Base-by-base conservation (phyloP, 768 basidiomycete genomes). In the Galerina sulciceps region DNA sequence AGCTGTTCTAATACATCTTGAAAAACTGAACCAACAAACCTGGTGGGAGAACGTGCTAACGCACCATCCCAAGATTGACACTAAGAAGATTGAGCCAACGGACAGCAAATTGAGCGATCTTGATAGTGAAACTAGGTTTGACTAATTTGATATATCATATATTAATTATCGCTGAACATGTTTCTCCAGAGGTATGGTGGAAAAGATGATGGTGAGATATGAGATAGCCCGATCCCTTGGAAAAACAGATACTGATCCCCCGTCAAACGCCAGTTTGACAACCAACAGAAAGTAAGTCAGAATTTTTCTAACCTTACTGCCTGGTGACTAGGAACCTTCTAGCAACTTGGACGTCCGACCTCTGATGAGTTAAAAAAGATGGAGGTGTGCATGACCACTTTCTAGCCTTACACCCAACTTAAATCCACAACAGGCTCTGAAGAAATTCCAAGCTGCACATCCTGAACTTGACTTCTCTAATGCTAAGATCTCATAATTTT, bases 11-110 rank as follows among this genome's bases (percentile, higher is more conserved):
- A 79, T 96, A 49, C 91, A 94, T 67, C 82, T 96, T 42, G 93
- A 95, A 74, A 96, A 96, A 73, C 65, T 92, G 52, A 93, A 95
- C 73, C 78, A 91, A 61, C 85, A 91, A 72, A 85, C 91, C 58
- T 99, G 97, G 97, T 99, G 97, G 97, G 92, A 94, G 72, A 95
- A 98, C 71, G 90, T 99, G 62, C 78, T 99, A 50, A 90, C 90
- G 1, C 93, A 96, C 67, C 94, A 97, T 69, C 94, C 97, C 13
- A 98, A 95, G 80, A 89, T 99, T 80, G 92, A 99, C 69, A 97
- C 95, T 10, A 90, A 82, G 54, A 99, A 97, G 78, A 98, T 99
- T 64, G 89, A 90, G 67, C 97, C 97, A 2, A 86, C 89, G 67
- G 96, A 98, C 71, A 95, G 95, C 71, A 96, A 97, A 71, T 81